phyloP scores from a whole-genome alignment of 257 asterid genomes.

The Penstemon barbatus region DNA sequence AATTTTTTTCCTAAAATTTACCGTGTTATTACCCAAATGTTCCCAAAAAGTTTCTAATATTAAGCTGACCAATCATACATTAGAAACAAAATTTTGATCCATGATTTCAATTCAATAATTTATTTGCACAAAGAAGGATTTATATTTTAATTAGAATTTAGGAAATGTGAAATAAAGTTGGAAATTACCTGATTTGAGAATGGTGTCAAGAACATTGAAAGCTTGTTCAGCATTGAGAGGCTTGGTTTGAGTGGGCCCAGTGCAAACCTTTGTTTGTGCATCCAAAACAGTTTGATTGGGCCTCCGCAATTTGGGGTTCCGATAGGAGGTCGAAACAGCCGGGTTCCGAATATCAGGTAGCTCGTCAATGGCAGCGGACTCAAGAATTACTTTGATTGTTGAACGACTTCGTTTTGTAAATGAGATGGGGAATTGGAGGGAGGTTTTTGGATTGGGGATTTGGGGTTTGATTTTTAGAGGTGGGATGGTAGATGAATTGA shows the following conservation, averaged over 20 bases:
- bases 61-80: no score
- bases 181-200: conserved; percentile 66
- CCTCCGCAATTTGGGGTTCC: conserved; percentile 46
- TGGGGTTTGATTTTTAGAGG: conserved; percentile 32
- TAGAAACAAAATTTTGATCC: no score
- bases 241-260: conserved; percentile 92
- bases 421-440: conserved; percentile 33
- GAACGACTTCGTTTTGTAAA: conserved; percentile 29
- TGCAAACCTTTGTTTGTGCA: conserved; percentile 90
- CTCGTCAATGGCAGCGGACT: conserved; percentile 46
- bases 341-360: conserved; percentile 52
- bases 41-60: no score
- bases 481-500: conserved; percentile 35
- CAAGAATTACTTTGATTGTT: conserved; percentile 40
- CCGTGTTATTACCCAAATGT: no score
- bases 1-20: no score
- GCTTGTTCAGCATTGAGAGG: conserved; percentile 91
- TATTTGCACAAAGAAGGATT: not conserved
- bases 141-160: conserved; percentile 16
- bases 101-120: no score
- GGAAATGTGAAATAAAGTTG: not conserved
- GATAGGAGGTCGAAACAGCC: conserved; percentile 67
- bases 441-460: conserved; percentile 19
- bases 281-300: conserved; percentile 86
- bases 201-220: conserved; percentile 81